phyloP scores from a whole-genome alignment of 495 filamentous ascomycete species.

The Eremomyces bilateralis region DNA sequence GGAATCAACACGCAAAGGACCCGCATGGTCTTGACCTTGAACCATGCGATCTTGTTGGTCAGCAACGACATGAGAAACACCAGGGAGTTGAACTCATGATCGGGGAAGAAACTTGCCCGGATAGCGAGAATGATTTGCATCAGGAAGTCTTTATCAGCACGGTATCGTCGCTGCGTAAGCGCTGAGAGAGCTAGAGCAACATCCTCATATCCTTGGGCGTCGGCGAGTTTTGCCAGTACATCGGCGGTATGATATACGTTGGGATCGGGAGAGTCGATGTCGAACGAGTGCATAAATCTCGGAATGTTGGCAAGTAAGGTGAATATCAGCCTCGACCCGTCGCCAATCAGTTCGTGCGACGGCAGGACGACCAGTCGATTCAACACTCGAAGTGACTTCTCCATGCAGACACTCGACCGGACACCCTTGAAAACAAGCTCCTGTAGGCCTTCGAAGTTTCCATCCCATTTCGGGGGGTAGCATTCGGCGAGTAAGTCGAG shows the following conservation, averaged over 20 bases:
- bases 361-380: slow-evolving; percentile 62
- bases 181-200: slow-evolving; percentile 40
- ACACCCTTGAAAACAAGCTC: slow-evolving; percentile 74
- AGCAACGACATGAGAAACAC: slow-evolving; percentile 83
- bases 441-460: slow-evolving; percentile 69
- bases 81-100: slow-evolving; percentile 59
- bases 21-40: slow-evolving; percentile 80
- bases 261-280: slow-evolving; percentile 32
- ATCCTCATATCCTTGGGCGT: slow-evolving; percentile 35
- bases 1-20: slow-evolving; percentile 71
- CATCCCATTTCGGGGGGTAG: slow-evolving; percentile 75
- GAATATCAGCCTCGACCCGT: slow-evolving; percentile 61
- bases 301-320: slow-evolving; percentile 73
- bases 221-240: slow-evolving; percentile 46
- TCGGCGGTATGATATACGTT: slow-evolving; percentile 39
- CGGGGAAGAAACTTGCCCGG: slow-evolving; percentile 59
- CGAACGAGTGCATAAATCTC: slow-evolving; percentile 64
- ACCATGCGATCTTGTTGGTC: slow-evolving; percentile 70
- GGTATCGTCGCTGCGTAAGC: slow-evolving; percentile 47
- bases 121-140: slow-evolving; percentile 53
- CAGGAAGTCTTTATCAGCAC: slow-evolving; percentile 57
- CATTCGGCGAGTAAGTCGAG: slow-evolving; percentile 49
- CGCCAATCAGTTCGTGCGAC: slow-evolving; percentile 60
- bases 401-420: slow-evolving; percentile 62
- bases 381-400: slow-evolving; percentile 52